These are phyloP conservation scores for Fusarium gaditjirri DNA, from an alignment of 2,329 filamentous ascomycete species.

Conservation along the genomic window DNA sequence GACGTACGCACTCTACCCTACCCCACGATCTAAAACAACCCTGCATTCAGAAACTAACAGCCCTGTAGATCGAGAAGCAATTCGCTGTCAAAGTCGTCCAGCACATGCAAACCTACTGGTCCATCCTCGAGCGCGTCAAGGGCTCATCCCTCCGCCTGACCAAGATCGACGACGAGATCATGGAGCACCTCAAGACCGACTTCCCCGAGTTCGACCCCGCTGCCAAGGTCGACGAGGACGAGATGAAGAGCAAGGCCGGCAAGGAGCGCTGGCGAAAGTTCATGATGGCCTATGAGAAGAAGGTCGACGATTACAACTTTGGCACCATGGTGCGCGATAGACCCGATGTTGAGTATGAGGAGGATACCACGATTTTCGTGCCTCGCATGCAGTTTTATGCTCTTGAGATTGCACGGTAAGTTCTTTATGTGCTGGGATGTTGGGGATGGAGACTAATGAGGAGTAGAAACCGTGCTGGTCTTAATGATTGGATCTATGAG, in stretches of 20 bases:
- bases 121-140: constrained; percentile 88
- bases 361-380: constrained; percentile 89
- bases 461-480: constrained; percentile 81
- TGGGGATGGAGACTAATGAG: background rate
- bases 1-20: constrained; percentile 57
- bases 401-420: constrained; percentile 59
- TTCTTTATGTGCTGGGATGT: rapidly evolving
- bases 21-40: constrained; percentile 1
- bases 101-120: constrained; percentile 97
- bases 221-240: constrained; percentile 84
- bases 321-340: constrained; percentile 89
- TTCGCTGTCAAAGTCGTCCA: constrained; percentile 98
- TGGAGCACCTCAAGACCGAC: constrained; percentile 84
- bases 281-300: constrained; percentile 93
- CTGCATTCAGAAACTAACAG: background rate
- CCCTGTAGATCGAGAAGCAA: constrained; percentile 90
- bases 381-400: constrained; percentile 69
- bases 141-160: constrained; percentile 92
- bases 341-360: constrained; percentile 84
- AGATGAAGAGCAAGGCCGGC: constrained; percentile 97
- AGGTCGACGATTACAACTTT: constrained; percentile 97
- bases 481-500: constrained; percentile 99
- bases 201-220: constrained; percentile 94
- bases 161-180: constrained; percentile 94
- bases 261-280: constrained; percentile 97